These are phyloP conservation scores for Debaryomyces prosopidis DNA, from an alignment of 805 yeast species.

Conservation along the genomic window DNA sequence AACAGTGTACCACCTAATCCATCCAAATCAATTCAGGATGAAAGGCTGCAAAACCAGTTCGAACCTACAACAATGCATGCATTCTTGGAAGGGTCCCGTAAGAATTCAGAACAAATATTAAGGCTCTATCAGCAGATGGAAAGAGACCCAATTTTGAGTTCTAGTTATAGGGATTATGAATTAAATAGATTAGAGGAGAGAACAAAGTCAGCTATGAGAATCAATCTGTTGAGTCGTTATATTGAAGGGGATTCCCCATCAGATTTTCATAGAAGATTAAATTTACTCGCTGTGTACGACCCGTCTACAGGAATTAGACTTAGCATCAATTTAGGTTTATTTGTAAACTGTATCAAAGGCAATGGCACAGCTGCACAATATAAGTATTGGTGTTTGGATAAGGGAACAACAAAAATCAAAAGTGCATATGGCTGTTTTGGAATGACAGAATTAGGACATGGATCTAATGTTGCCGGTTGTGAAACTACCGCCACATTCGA, in stretches of 20 bases:
- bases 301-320: conserved; percentile 41
- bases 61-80: conserved; percentile 33
- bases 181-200: conserved; percentile 28
- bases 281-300: conserved; percentile 36
- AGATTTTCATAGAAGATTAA: conserved; percentile 35
- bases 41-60: conserved; percentile 23
- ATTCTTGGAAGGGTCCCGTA: conserved; percentile 36
- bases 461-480: conserved; percentile 89
- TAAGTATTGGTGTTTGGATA: conserved; percentile 36
- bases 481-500: conserved; percentile 91
- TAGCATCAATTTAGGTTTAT: conserved; percentile 39
- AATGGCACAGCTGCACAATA: conserved; percentile 42
- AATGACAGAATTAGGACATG: conserved; percentile 93
- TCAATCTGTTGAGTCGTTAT: conserved; percentile 36
- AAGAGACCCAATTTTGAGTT: conserved; percentile 37
- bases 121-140: conserved; percentile 35
- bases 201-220: conserved; percentile 32
- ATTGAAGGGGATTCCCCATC: conserved; percentile 31
- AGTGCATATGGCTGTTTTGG: conserved; percentile 78
- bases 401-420: conserved; percentile 34
- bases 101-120: conserved; percentile 29
- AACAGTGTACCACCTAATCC: conserved; percentile 24
- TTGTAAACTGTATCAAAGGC: conserved; percentile 39
- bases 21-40: conserved; percentile 22
- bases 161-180: conserved; percentile 34